Evolutionary conservation across 1,139 yeast genomes (phyloP), one percentile per base, ranked within the genome.

Genomic region (Diutina scorzettiae): DNA sequence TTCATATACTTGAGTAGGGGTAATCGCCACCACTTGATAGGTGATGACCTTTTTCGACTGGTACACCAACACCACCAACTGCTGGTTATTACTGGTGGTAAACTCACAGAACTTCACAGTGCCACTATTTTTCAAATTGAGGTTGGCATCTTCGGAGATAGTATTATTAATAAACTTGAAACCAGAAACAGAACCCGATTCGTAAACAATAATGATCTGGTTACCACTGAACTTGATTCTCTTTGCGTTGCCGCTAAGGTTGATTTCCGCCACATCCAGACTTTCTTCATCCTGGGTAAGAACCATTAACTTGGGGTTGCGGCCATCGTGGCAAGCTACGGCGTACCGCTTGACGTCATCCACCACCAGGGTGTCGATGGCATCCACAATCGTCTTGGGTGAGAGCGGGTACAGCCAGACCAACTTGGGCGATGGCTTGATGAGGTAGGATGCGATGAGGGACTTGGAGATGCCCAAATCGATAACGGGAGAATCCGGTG

Each of bases 351-450:
- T 57, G 40, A 45, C 43, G 17, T 46, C 47, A 8, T 48, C 48
- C 25, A 66, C 66, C 28, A 23, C 28, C 39, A 23, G 27, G 39
- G 39, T 34, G 44, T 62, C 73, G 59, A 70, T 58, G 46, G 69
- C 63, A 45, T 64, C 65, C 19, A 81, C 71, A 1, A 61, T 48
- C 23, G 76, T 66, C 11, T 73, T 68, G 4, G 91, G 91, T 4
- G 86, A 73, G 33, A 83, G 66, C 4, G 91, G 76, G 53, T 74
- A 71, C 1, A 86, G 77, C 82, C 91, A 82, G 37, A 77, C 63
- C 51, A 84, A 63, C 53, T 77, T 81, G 12, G 95, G 95, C 11
- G 93, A 77, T 30, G 96, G 96, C 51, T 76, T 77, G 43, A 84
- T 70, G 28, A 82, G 65, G 54, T 80, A 82, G 45, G 80, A 75